Evolutionary conservation across 2,329 filamentous ascomycete species (phyloP), one percentile per base, ranked within the genome.

Genomic region (Dactylellina leptospora): DNA sequence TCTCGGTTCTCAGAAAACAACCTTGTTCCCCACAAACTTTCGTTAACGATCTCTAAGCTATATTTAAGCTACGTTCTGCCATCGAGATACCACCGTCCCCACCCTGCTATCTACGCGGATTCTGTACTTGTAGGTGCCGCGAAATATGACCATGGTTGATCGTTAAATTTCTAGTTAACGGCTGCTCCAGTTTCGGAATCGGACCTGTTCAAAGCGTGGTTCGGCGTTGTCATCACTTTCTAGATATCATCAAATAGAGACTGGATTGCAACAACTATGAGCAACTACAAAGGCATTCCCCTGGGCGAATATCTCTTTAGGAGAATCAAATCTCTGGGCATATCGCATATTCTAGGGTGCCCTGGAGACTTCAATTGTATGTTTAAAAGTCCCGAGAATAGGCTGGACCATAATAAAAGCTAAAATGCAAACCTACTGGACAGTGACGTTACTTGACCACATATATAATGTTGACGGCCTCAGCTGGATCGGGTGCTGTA

Each of bases 401-500:
- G 13, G 30, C 6, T 33, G 6, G 30, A 45, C 11, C n/a, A 20
- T 18, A 10, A 45, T 23, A 20, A 4, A 5, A 45, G 11, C 22
- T 45, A 18, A 18, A 10, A n/a, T 16, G n/a, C 38, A 6, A 18
- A n/a, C 16, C 8, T 28, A 11, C 22, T 16, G n/a, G 11, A 11
- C 30, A 73, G 69, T 73, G 25, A 72, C 69, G 1, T 66, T 79
- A 3, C 77, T 80, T 10, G 79, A 80, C 40, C 78, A 78, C 51
- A 76, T 80, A 33, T 73, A 74, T 28, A 77, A 78, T 20, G 75
- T 80, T 20, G 76, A 77, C 1, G 79, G 79, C 2, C 66, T 82
- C n/a, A 75, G 73, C 18, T 81, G 80, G 79, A 66, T 79, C 18
- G 78, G 78, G 55, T 77, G 77, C 40, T 76, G 78, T 47, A 80